A percentile compares a stretch with the other conserved stretches of the same genome.
Conservation (phyloP, 805 yeast genomes). For the Kuraishia borneana region DNA sequence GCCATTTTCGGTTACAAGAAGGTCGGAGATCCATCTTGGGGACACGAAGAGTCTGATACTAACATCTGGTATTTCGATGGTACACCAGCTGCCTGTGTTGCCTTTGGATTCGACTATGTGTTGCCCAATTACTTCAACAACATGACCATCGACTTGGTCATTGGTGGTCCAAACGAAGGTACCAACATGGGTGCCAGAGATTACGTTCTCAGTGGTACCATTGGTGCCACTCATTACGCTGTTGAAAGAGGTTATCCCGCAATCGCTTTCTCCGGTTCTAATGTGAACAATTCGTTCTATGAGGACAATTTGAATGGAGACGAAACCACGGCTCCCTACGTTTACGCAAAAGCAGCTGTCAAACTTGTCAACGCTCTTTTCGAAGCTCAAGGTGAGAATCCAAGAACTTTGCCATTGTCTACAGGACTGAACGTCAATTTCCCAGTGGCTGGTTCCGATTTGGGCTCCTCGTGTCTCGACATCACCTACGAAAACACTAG, state of each 20-base stretch:
- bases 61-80: constrained; percentile 46
- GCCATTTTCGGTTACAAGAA: constrained; percentile 37
- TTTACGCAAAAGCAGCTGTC: constrained; percentile 28
- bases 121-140: constrained; percentile 33
- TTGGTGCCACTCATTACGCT: constrained; percentile 38
- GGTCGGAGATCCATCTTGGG: constrained; percentile 44
- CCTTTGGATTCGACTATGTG: constrained; percentile 35
- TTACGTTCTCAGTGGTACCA: constrained; percentile 36
- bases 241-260: constrained; percentile 38
- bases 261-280: constrained; percentile 41
- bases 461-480: constrained; percentile 22
- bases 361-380: constrained; percentile 28
- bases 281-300: constrained; percentile 35
- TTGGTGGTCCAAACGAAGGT: constrained; percentile 46
- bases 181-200: constrained; percentile 30
- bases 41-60: constrained; percentile 29
- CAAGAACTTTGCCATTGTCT: constrained; percentile 27
- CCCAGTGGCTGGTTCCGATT: constrained; percentile 32
- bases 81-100: constrained; percentile 42
- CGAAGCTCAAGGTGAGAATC: constrained; percentile 23
- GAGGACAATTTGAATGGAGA: constrained; percentile 32
- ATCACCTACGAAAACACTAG: constrained; percentile 28
- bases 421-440: constrained; percentile 37
- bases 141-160: constrained; percentile 33
- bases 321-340: constrained; percentile 28